phyloP scores from a whole-genome alignment of 306 rosid genomes.

The Vigna angularis region DNA sequence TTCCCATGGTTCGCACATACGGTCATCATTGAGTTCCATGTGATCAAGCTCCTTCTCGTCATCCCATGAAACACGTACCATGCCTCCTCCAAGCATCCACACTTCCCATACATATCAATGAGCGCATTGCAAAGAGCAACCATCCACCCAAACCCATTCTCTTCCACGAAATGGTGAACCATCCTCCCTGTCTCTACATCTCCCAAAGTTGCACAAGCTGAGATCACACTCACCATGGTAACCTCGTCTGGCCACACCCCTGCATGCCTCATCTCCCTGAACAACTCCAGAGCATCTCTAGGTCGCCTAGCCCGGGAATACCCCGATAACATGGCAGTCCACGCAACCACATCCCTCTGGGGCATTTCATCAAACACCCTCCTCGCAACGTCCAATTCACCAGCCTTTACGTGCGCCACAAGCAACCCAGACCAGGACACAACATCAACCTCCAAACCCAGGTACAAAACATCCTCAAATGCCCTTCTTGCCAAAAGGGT shows the following conservation, averaged over 20 bases:
- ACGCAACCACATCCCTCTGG: constrained; percentile 65
- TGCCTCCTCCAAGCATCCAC: constrained; percentile 65
- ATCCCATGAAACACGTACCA: constrained; percentile 56
- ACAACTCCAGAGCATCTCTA: constrained; percentile 60
- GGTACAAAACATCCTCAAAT: constrained; percentile 51
- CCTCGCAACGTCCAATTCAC: constrained; percentile 56
- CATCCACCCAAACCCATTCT: constrained; percentile 64
- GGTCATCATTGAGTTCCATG: constrained; percentile 67
- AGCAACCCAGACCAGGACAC: constrained; percentile 76
- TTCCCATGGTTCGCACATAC: constrained; percentile 65
- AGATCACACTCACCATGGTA: constrained; percentile 65
- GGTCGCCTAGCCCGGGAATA: constrained; percentile 52
- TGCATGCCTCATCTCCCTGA: constrained; percentile 55
- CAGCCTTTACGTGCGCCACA: constrained; percentile 56
- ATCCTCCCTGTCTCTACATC: constrained; percentile 57
- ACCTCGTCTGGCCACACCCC: constrained; percentile 65
- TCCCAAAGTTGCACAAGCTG: constrained; percentile 58
- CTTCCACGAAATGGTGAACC: constrained; percentile 56
- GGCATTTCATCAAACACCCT: constrained; percentile 69
- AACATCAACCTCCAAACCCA: constrained; percentile 56
- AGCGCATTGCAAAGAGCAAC: constrained; percentile 65
- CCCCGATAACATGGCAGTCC: constrained; percentile 69
- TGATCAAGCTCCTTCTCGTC: constrained; percentile 60
- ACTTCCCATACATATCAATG: constrained; percentile 67
- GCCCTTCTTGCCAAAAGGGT: constrained; percentile 50